Percentiles rank a stretch among this genome's conserved stretches.
Evolutionary conservation across 352 stramenopile genomes (phyloP).

Genomic region (Aphanomyces astaci): DNA sequence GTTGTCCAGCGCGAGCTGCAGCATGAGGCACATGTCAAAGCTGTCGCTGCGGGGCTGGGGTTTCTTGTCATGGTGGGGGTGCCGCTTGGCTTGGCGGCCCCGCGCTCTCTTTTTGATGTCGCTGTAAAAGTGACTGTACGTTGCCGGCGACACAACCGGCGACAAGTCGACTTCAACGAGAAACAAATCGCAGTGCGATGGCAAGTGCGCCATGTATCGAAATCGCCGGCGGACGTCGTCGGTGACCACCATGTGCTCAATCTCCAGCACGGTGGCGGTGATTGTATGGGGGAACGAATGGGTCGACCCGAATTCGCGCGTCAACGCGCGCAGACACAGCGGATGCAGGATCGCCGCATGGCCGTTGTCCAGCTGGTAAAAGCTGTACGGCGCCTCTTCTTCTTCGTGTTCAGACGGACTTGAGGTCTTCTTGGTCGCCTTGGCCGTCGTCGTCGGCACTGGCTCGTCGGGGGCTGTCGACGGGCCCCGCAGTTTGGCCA

Average conservation of each 20-base stretch:
- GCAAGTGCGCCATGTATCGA: slow-evolving; percentile 79
- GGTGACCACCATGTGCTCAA: slow-evolving; percentile 85
- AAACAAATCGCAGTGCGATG: slow-evolving; percentile 81
- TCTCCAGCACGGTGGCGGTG: slow-evolving; percentile 58
- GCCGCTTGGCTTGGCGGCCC: slow-evolving; percentile 44
- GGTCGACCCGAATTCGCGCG: slow-evolving; percentile 46
- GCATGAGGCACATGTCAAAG: slow-evolving; percentile 32
- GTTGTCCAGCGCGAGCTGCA: slow-evolving; percentile 18
- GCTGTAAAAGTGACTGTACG: slow-evolving; percentile 43
- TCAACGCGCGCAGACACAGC: slow-evolving; percentile 83
- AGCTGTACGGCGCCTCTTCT: slow-evolving; percentile 54
- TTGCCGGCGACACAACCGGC: slow-evolving; percentile 56
- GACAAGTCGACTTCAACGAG: slow-evolving; percentile 79
- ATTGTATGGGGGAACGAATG: slow-evolving; percentile 24
- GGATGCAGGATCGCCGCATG: slow-evolving; percentile 85
- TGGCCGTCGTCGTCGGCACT: slow-evolving; percentile 15
- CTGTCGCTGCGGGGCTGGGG: slow-evolving; percentile 31
- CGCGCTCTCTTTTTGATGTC: slow-evolving; percentile 76
- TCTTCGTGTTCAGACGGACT: slow-evolving; percentile 8
- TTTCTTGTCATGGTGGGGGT: slow-evolving; percentile 32
- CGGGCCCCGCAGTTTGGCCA: slow-evolving; percentile 33
- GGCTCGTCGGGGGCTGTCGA: slow-evolving; percentile 22
- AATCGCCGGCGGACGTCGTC: slow-evolving; percentile 77
- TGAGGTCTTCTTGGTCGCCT: too few relatives aligned
- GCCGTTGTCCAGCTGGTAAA: slow-evolving; percentile 80